phyloP scores from a whole-genome alignment of 2,329 filamentous ascomycete species.

The Thelonectria rubi region DNA sequence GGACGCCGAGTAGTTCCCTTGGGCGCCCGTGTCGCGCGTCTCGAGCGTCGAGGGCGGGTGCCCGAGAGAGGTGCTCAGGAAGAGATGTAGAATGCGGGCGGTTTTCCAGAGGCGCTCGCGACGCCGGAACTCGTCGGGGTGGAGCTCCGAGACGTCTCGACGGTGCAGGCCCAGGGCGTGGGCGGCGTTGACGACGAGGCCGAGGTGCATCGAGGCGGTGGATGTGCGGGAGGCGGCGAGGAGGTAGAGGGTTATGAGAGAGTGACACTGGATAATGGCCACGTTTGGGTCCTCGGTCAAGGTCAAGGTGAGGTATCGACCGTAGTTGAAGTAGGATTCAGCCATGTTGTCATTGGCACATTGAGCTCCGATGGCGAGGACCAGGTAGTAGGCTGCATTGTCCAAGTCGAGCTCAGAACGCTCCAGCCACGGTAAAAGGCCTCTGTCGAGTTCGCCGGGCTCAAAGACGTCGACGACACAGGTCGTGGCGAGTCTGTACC shows the following conservation, averaged over 20 bases:
- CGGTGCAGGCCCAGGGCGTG: constrained; percentile 46
- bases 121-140: constrained; percentile 32
- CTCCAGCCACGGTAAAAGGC: constrained; percentile 41
- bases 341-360: constrained; percentile 44
- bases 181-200: constrained; percentile 49
- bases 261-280: constrained; percentile 44
- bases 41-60: constrained; percentile 46
- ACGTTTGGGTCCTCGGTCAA: constrained; percentile 50
- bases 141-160: constrained; percentile 39
- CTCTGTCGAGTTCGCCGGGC: constrained; percentile 37
- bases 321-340: constrained; percentile 47
- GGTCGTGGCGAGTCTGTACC: background rate
- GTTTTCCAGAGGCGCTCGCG: constrained; percentile 47
- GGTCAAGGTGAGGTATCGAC: constrained; percentile 46
- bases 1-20: constrained; percentile 38
- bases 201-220: constrained; percentile 50
- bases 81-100: constrained; percentile 45
- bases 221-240: constrained; percentile 47
- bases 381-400: constrained; percentile 35
- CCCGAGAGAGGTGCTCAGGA: constrained; percentile 46
- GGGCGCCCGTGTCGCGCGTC: constrained; percentile 33
- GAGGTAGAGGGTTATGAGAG: constrained; percentile 50
- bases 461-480: background rate
- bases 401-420: constrained; percentile 20
- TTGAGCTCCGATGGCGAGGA: constrained; percentile 46